A percentile compares a stretch with the other conserved stretches of the same genome.
Conservation (phyloP, 2,329 filamentous ascomycete genomes). For the Fusarium sp. region DNA sequence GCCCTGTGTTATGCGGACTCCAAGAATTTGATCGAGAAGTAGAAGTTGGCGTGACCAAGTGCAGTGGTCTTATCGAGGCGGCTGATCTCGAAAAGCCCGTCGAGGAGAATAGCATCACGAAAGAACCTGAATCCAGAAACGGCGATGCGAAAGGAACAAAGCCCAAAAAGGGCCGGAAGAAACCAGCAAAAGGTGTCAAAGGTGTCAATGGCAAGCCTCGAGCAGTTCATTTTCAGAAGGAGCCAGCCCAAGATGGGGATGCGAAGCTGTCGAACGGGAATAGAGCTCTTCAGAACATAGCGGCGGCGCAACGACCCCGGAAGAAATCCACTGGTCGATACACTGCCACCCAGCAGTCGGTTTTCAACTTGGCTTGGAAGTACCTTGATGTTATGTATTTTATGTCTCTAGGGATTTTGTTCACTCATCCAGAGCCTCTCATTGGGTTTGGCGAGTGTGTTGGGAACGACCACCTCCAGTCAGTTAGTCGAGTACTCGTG, state of each 20-base stretch:
- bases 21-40: neutral
- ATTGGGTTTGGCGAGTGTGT: neutral
- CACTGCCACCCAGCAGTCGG: neutral
- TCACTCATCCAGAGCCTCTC: constrained; percentile 3
- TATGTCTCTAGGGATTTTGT: neutral
- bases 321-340: neutral
- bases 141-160: neutral
- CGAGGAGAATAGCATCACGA: neutral
- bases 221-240: neutral
- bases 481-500: constrained; percentile 22
- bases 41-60: neutral
- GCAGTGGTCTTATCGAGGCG: neutral
- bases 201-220: neutral
- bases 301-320: neutral
- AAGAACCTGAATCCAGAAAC: neutral
- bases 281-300: neutral
- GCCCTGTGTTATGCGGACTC: neutral
- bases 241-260: neutral
- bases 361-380: neutral
- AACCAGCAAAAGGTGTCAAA: neutral
- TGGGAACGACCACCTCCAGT: neutral
- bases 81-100: neutral
- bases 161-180: neutral
- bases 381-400: constrained; percentile 1
- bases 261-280: neutral